Evolutionary conservation across 2,329 filamentous ascomycete genomes (phyloP), one percentile per base, ranked within the genome.

Genomic region (Stagonosporopsis tanaceti): DNA sequence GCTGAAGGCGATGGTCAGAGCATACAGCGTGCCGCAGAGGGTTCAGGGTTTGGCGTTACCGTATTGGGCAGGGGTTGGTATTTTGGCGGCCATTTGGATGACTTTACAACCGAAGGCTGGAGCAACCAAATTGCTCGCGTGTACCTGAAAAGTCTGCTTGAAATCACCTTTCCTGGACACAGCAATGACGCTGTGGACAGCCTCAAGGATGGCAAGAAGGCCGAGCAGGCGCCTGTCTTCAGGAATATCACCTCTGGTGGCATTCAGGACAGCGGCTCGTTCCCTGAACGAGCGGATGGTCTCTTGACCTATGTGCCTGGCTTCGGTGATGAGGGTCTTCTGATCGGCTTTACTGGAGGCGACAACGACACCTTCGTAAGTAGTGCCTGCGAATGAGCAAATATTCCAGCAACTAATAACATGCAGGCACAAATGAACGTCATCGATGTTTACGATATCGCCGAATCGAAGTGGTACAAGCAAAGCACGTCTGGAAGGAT

Each of bases 401-500:
- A 2, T 35, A 1, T 9, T 1, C 27, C 17, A 11, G 6, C 38
- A 5, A 20, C 65, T 69, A 54, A 69, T 39, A 15, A 17, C n/a
- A 9, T 8, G 3, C 46, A 84, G 81, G 85, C 83, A 0, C 80
- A 83, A 15, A 93, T 94, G 79, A 92, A 87, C 46, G 82, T 85
- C 15, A 88, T 93, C 37, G 89, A 93, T 63, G 85, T 94, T n/a
- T 95, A 92, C 73, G 91, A 95, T 68, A 85, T 94, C 55, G 89
- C 85, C 4, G 83, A 77, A 28, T 81, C 84, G 2, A 84, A 80
- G 6, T 95, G 91, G 91, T 91, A 90, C 70, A 88, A 87, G 65
- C 91, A 95, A 73, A 78, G 83, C 3, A 91, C 90, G 0, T 81
- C 80, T 3, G 86, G 85, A 2, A 80, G 81, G 0, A 82, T 81